Percentiles rank a stretch among this genome's conserved stretches.
Conservation (phyloP, 495 filamentous ascomycete species). For the Pyrenula aspistea region DNA sequence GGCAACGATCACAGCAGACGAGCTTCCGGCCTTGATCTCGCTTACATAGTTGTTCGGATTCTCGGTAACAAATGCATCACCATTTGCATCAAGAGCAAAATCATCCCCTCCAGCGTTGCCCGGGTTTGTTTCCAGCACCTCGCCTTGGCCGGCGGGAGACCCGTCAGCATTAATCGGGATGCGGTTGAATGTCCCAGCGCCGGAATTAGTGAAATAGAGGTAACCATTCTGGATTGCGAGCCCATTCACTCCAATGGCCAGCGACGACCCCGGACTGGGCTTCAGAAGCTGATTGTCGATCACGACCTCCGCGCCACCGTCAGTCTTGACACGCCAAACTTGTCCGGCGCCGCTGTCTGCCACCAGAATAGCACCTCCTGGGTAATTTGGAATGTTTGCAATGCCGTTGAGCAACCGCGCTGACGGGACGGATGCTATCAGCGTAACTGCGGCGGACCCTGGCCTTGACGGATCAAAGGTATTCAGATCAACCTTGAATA, state of each 20-base stretch:
- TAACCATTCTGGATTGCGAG: constrained; percentile 15
- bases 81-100: constrained; percentile 18
- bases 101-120: constrained; percentile 14
- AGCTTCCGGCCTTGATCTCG: not conserved
- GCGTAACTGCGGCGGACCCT: not conserved
- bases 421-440: constrained; percentile 15
- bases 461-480: not conserved
- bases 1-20: not conserved
- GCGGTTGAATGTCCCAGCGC: constrained; percentile 18
- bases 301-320: constrained; percentile 16
- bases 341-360: constrained; percentile 26
- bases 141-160: constrained; percentile 4
- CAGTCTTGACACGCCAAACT: constrained; percentile 26
- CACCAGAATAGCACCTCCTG: constrained; percentile 12
- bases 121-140: constrained; percentile 10
- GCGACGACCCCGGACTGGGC: constrained; percentile 3
- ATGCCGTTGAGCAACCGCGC: constrained; percentile 29
- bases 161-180: constrained; percentile 17
- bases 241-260: constrained; percentile 30
- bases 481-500: not conserved
- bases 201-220: constrained; percentile 33
- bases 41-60: not conserved
- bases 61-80: constrained; percentile 16
- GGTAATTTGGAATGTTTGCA: constrained; percentile 12
- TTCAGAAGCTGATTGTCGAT: constrained; percentile 13